These are phyloP conservation scores for Darksidea phi DNA, from an alignment of 495 filamentous ascomycete genomes.

Conservation along the genomic window DNA sequence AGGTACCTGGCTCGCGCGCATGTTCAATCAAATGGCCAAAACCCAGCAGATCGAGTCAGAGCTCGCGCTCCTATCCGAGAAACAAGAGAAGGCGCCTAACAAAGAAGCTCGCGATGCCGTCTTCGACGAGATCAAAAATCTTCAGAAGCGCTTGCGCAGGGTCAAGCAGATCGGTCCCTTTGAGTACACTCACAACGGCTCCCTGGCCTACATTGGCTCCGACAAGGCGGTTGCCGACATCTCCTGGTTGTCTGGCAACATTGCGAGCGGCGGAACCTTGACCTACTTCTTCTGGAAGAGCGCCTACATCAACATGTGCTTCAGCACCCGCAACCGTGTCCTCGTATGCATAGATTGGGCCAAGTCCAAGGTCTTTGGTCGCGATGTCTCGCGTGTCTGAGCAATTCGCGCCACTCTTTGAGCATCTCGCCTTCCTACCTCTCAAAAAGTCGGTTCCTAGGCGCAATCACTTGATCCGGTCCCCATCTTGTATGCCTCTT, in stretches of 20 bases:
- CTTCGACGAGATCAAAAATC: conserved; percentile 72
- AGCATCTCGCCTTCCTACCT: no score
- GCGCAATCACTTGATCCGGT: no score
- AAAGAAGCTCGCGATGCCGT: conserved; percentile 56
- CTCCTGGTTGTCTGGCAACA: conserved; percentile 94
- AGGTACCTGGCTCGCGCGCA: conserved; percentile 87
- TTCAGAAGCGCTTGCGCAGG: conserved; percentile 80
- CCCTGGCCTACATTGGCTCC: conserved; percentile 94
- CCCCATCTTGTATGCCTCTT: neutral
- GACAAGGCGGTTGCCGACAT: conserved; percentile 98
- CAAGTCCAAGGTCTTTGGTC: conserved; percentile 92
- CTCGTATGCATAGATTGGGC: conserved; percentile 92
- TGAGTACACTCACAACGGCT: conserved; percentile 96
- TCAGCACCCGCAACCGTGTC: conserved; percentile 91
- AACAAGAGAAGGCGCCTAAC: conserved; percentile 62
- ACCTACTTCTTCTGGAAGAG: conserved; percentile 88
- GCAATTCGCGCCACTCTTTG: conserved; percentile 7
- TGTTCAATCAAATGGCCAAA: conserved; percentile 98
- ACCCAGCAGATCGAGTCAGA: conserved; percentile 75
- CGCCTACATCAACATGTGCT: conserved; percentile 99
- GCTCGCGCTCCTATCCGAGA: conserved; percentile 60
- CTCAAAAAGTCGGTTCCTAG: no score
- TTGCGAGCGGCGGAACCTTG: conserved; percentile 73
- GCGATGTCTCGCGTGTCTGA: conserved; percentile 93
- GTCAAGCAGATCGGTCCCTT: conserved; percentile 95